phyloP scores from a whole-genome alignment of 768 basidiomycete species.

The Suillus spraguei region DNA sequence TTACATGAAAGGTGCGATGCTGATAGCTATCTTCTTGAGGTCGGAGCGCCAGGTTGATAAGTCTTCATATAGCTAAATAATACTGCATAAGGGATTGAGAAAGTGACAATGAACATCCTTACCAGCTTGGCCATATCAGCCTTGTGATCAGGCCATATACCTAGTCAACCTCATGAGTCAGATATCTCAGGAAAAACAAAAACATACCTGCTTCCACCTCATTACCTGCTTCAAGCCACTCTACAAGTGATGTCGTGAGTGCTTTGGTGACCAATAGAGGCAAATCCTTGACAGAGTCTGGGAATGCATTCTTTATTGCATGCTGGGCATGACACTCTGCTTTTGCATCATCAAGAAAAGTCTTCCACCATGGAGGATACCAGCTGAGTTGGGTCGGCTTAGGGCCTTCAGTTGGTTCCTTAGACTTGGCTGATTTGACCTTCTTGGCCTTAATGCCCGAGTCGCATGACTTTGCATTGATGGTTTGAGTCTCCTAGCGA shows the following conservation, averaged over 20 bases:
- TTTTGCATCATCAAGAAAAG: conserved; percentile 1
- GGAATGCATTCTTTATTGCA: neutral
- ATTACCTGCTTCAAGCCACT: neutral
- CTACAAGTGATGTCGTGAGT: neutral
- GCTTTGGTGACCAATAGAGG: neutral
- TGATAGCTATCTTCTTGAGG: neutral
- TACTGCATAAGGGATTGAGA: too few relatives aligned
- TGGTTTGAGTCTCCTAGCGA: neutral
- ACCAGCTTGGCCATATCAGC: neutral
- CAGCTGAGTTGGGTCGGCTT: too few relatives aligned
- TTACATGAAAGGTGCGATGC: neutral
- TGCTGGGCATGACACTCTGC: neutral
- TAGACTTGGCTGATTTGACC: neutral
- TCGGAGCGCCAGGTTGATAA: neutral
- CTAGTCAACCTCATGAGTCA: neutral
- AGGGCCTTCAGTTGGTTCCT: too few relatives aligned
- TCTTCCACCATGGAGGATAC: neutral
- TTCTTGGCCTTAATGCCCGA: neutral
- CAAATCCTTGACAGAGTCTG: neutral
- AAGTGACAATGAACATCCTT: too few relatives aligned
- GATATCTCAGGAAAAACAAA: too few relatives aligned
- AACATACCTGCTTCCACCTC: too few relatives aligned
- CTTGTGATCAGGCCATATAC: neutral
- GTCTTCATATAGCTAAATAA: neutral
- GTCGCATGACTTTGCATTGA: neutral